These are phyloP conservation scores for Otatea glauca DNA, from an alignment of 176 grass and related monocot genomes.

Conservation along the genomic window DNA sequence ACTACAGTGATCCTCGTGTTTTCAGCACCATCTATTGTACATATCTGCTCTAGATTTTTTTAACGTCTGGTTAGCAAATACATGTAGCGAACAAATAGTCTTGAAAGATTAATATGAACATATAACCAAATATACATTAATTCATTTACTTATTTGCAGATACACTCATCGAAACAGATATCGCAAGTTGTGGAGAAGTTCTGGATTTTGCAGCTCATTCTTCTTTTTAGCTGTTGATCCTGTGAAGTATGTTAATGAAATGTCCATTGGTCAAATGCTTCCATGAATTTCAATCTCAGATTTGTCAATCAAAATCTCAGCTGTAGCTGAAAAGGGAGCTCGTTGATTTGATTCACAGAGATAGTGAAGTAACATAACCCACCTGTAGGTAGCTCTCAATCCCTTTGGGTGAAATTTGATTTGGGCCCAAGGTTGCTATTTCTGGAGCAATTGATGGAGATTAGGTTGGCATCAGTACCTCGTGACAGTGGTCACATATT, in stretches of 20 bases:
- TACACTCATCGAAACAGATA: conserved; percentile 47
- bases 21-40: neutral
- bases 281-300: conserved; percentile 49
- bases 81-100: neutral
- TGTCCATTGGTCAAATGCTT: conserved; percentile 47
- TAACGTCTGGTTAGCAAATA: neutral
- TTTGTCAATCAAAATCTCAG: conserved; percentile 45
- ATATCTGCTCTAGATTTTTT: neutral
- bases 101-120: neutral
- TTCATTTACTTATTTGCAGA: conserved; percentile 39
- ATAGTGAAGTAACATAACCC: conserved; percentile 65
- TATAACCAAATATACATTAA: neutral
- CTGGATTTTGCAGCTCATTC: conserved; percentile 57
- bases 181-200: conserved; percentile 56
- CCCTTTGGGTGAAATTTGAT: conserved; percentile 56
- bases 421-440: conserved; percentile 48
- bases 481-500: conserved; percentile 63
- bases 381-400: conserved; percentile 51
- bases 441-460: conserved; percentile 54
- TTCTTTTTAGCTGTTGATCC: conserved; percentile 54
- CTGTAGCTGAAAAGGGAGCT: conserved; percentile 51
- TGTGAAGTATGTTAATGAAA: conserved; percentile 63
- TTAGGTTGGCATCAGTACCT: conserved; percentile 54
- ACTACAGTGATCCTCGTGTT: conserved; percentile 6
- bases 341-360: conserved; percentile 47